Percentiles rank a stretch among this genome's conserved stretches.
These are phyloP conservation scores for Pseudogymnoascus sp. DNA, from an alignment of 2,329 filamentous ascomycete species.

Conservation along the genomic window DNA sequence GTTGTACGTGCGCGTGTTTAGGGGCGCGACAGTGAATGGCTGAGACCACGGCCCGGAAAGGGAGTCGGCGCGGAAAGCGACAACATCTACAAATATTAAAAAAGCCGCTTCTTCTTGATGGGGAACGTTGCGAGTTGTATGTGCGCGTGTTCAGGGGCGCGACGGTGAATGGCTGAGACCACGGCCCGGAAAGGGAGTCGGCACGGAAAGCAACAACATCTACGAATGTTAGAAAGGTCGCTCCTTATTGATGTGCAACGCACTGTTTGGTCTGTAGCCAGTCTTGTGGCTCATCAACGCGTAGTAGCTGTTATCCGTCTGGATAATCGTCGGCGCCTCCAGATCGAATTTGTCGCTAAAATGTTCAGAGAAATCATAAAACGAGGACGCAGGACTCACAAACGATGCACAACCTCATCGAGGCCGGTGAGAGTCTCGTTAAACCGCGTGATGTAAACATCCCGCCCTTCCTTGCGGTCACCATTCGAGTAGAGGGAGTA, in stretches of 20 bases:
- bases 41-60: constrained; percentile 45
- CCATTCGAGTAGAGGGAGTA: constrained; percentile 54
- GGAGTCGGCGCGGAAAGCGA: constrained; percentile 45
- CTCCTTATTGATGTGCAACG: constrained; percentile 9
- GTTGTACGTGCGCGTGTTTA: constrained; percentile 44
- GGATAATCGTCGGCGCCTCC: constrained; percentile 51
- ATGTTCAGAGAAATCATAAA: neutral
- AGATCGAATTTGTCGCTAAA: constrained; percentile 45
- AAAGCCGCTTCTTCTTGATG: neutral
- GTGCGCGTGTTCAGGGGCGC: constrained; percentile 42
- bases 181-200: constrained; percentile 41
- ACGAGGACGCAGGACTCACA: constrained; percentile 18
- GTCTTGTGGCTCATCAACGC: constrained; percentile 56
- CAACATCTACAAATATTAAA: constrained; percentile 34
- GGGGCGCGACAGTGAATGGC: constrained; percentile 42
- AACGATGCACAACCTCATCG: constrained; percentile 44
- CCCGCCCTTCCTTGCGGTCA: constrained; percentile 44
- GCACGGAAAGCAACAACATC: constrained; percentile 49
- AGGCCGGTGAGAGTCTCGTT: constrained; percentile 44
- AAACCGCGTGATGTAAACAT: constrained; percentile 48
- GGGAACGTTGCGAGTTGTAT: constrained; percentile 41
- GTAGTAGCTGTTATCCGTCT: constrained; percentile 52
- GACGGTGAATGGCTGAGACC: constrained; percentile 46
- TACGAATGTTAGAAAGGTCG: constrained; percentile 15
- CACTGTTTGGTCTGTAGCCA: constrained; percentile 51